These are phyloP conservation scores for Saccharomyces cerevisiae DNA, from an alignment of 805 yeast species.

Conservation along the genomic window DNA sequence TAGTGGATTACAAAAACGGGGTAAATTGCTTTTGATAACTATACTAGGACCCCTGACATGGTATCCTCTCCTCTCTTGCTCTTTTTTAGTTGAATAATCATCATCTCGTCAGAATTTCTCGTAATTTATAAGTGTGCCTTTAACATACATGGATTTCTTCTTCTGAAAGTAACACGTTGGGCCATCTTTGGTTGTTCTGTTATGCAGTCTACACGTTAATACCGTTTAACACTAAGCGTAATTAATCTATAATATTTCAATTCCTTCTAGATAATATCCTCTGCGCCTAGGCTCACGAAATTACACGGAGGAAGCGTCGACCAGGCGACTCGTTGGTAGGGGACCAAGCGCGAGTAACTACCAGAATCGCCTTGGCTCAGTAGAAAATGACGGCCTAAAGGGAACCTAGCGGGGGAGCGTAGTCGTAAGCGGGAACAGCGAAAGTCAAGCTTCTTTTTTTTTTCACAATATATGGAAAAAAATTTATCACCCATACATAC, in stretches of 20 bases:
- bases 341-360: background rate
- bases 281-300: background rate
- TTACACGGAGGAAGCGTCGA: background rate
- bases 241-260: background rate
- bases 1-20: no score
- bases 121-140: background rate
- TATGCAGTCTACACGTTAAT: background rate
- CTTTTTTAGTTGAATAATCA: background rate
- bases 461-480: background rate
- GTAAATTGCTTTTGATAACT: background rate
- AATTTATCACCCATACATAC: background rate
- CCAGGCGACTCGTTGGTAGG: background rate
- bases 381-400: background rate
- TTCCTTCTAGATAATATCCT: background rate
- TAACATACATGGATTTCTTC: conserved; percentile 96
- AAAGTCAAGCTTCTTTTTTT: background rate
- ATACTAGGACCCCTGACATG: background rate
- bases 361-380: background rate
- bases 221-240: background rate
- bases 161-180: conserved; percentile 98
- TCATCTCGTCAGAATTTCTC: background rate
- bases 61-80: background rate
- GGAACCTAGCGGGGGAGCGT: background rate
- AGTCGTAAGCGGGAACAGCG: background rate
- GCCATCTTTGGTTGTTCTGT: conserved; percentile 60